These are phyloP conservation scores for Phyllosticta citriasiana DNA, from an alignment of 2,329 filamentous ascomycete genomes.

Conservation along the genomic window DNA sequence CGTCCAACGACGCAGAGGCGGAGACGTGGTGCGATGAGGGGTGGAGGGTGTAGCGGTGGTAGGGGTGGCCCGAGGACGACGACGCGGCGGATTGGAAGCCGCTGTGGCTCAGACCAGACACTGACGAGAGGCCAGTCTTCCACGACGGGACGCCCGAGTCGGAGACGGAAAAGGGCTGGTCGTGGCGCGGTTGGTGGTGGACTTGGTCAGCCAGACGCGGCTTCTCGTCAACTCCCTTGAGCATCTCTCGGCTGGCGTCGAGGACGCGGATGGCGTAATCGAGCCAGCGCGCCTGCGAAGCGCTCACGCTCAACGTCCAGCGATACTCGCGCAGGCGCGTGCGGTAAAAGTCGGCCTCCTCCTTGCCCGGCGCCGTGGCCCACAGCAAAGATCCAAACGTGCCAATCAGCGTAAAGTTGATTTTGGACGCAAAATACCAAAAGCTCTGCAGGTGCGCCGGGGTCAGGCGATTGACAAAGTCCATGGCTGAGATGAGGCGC, in stretches of 20 bases:
- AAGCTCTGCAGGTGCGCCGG: slow-evolving; percentile 80
- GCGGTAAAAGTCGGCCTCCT: slow-evolving; percentile 90
- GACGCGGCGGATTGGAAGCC: background rate
- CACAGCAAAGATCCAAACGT: slow-evolving; percentile 86
- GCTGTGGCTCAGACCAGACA: background rate
- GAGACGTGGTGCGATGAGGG: background rate
- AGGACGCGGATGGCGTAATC: slow-evolving; percentile 36
- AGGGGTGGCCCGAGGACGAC: background rate
- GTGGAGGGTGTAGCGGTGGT: background rate
- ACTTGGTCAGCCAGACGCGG: slow-evolving; percentile 16
- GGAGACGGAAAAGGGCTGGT: slow-evolving; percentile 1
- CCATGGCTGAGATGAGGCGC: slow-evolving; percentile 88
- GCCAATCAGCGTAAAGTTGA: slow-evolving; percentile 89
- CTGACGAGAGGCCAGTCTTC: background rate
- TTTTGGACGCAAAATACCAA: slow-evolving; percentile 83
- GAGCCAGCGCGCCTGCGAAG: slow-evolving; percentile 52
- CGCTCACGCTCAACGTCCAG: slow-evolving; percentile 85
- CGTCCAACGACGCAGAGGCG: slow-evolving; percentile 2
- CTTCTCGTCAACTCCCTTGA: slow-evolving; percentile 36
- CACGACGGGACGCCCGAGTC: slow-evolving; percentile 4
- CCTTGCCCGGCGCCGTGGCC: slow-evolving; percentile 75
- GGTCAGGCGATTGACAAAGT: slow-evolving; percentile 88
- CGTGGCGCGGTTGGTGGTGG: background rate
- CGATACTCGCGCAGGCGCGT: slow-evolving; percentile 77
- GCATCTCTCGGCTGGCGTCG: slow-evolving; percentile 34